Base-by-base conservation (phyloP, 2,329 filamentous ascomycete species). In the Aspergillus fischeri region DNA sequence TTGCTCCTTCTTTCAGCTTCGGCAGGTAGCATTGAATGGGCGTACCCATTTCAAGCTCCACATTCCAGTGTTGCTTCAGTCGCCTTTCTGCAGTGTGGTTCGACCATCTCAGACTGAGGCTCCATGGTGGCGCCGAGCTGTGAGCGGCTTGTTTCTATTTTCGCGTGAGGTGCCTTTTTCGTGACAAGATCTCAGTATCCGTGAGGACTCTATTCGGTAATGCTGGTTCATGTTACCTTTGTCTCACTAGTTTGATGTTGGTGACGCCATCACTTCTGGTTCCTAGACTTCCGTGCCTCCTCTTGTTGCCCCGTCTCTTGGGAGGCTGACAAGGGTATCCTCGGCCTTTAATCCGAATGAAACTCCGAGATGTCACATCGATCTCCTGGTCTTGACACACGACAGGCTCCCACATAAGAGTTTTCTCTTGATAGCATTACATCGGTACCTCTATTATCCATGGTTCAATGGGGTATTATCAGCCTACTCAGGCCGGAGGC, bases 301-400 rank as follows among this genome's bases (percentile, higher is more conserved):
- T 21, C 28, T 42, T 42, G 20, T 52, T 45, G 47, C 17, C 52
- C 47, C n/a, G 38, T 41, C 7, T 27, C 52, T 20, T 47, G 38
- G 27, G 47, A 57, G 56, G 28, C 28, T 54, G 20, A 49, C 28
- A 56, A 61, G 58, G 57, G 47, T 51, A 58, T 29, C 54, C 52
- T 62, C 52, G 61, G 56, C 49, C 54, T 41, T 38, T 55, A 29
- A 54, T 52, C 49, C 51, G 51, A 61, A 70, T 70, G 66, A 62
- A 60, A 68, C 68, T 57, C 50, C 59, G 54, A 44, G 50, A 67
- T 69, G 69, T 70, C 57, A 71, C 70, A 66, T 63, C 65, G 59
- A 58, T 65, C 62, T 65, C 58, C 49, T 9, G 28, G 10, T 56
- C 56, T 61, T 52, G 49, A 45, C 57, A 52, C 38, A 44, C 20